These are phyloP conservation scores for Yamadazyma trypodendri DNA, from an alignment of 1,139 yeast species.

Conservation along the genomic window DNA sequence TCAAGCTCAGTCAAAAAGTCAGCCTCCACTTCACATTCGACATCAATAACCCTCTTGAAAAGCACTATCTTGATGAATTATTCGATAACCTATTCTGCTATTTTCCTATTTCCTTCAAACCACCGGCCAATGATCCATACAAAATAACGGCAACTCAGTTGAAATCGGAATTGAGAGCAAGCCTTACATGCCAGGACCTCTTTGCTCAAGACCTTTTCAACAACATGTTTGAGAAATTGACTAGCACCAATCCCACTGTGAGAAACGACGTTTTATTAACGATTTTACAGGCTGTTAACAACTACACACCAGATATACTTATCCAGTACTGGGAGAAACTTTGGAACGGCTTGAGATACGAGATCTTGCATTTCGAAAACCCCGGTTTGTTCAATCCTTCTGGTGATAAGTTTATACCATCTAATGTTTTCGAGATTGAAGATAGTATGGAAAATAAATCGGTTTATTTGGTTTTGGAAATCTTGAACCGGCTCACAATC, in stretches of 20 bases:
- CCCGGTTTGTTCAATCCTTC: constrained; percentile 26
- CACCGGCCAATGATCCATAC: constrained; percentile 90
- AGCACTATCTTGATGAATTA: constrained; percentile 46
- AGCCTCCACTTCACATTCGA: constrained; percentile 46
- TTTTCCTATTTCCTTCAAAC: constrained; percentile 93
- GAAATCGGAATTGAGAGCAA: constrained; percentile 54
- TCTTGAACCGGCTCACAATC: constrained; percentile 42
- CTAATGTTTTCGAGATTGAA: constrained; percentile 26
- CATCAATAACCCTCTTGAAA: constrained; percentile 34
- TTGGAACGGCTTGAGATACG: constrained; percentile 89
- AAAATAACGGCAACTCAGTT: constrained; percentile 74
- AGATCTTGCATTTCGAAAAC: constrained; percentile 69
- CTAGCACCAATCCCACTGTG: constrained; percentile 77
- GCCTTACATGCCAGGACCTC: constrained; percentile 61
- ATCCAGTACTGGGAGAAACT: constrained; percentile 64
- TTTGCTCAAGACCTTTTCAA: constrained; percentile 77
- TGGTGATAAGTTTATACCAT: constrained; percentile 26
- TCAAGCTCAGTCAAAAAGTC: constrained; percentile 53
- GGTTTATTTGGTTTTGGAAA: constrained; percentile 46
- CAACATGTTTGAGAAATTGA: constrained; percentile 76
- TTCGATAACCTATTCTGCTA: constrained; percentile 92
- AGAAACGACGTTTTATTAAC: constrained; percentile 76
- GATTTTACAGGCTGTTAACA: constrained; percentile 52
- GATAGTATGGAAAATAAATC: constrained; percentile 42
- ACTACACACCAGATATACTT: constrained; percentile 49